Percentiles rank a stretch among this genome's conserved stretches.
phyloP scores from a whole-genome alignment of 192 early-diverging fungal species.

The Rhizoclosmatium globosum region DNA sequence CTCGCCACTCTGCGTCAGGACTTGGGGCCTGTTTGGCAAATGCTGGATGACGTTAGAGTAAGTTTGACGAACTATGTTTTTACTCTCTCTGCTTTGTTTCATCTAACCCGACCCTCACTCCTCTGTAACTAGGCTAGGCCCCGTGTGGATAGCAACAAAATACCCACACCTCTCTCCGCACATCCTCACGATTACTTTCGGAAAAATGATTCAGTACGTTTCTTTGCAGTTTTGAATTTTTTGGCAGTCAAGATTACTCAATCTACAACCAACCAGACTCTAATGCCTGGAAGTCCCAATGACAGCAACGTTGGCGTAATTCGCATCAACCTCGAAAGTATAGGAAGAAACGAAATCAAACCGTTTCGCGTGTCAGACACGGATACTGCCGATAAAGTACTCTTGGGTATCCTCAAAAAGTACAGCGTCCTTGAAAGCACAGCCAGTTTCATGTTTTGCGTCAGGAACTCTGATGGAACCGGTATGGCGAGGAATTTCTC shows the following conservation, averaged over 20 bases:
- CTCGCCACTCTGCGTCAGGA: slow-evolving; percentile 38
- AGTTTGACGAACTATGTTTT: neutral
- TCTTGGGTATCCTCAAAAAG: slow-evolving; percentile 86
- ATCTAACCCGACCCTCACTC: neutral
- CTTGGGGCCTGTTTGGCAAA: slow-evolving; percentile 47
- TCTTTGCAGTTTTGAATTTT: neutral
- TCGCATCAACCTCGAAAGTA: slow-evolving; percentile 85
- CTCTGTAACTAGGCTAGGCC: neutral
- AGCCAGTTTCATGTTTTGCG: slow-evolving; percentile 85
- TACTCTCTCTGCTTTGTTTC: neutral
- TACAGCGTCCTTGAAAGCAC: slow-evolving; percentile 91
- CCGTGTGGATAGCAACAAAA: neutral
- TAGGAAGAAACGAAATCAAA: slow-evolving; percentile 68
- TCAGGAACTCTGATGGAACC: slow-evolving; percentile 63
- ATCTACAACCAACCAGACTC: neutral
- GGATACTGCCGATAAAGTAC: slow-evolving; percentile 86
- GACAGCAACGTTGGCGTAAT: slow-evolving; percentile 66
- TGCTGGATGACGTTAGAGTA: slow-evolving; percentile 49
- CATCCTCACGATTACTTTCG: neutral
- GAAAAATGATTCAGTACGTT: neutral
- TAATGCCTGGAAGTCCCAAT: neutral
- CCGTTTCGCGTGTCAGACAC: slow-evolving; percentile 82
- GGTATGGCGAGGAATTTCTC: slow-evolving; percentile 39
- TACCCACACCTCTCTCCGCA: neutral
- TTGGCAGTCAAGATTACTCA: too few relatives aligned